Evolutionary conservation across 2,329 filamentous ascomycete genomes (phyloP).

Genomic region (Penicillium sp.): DNA sequence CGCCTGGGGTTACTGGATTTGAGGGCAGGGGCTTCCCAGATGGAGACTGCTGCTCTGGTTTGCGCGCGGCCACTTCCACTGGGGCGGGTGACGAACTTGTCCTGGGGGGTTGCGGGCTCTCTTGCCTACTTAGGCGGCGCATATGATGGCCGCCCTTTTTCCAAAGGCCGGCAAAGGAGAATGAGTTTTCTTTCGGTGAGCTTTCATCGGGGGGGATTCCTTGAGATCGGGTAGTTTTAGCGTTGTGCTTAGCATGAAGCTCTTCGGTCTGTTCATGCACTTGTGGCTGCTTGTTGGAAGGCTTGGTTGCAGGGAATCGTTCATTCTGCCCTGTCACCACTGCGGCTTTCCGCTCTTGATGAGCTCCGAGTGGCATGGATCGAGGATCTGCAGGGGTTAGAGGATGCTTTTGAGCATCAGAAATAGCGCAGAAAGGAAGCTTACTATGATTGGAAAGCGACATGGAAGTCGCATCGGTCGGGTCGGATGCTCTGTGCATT

Average conservation of each 20-base stretch:
- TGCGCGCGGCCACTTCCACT: neutral
- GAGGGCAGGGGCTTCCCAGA: neutral
- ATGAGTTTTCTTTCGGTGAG: constrained; percentile 2
- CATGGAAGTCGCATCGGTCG: neutral
- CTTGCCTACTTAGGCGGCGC: constrained; percentile 7
- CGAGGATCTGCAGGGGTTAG: neutral
- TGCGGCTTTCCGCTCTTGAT: neutral
- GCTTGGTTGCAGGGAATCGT: neutral
- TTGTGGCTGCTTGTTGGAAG: neutral
- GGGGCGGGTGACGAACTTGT: neutral
- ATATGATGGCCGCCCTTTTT: constrained; percentile 9
- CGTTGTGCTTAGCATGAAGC: neutral
- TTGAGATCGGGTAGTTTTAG: neutral
- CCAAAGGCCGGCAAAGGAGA: constrained; percentile 4
- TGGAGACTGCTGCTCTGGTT: neutral
- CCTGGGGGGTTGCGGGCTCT: neutral
- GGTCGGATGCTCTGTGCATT: neutral
- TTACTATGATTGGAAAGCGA: neutral
- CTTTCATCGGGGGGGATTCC: neutral
- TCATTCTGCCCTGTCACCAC: neutral
- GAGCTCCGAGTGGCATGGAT: neutral
- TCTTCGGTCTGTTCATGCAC: neutral
- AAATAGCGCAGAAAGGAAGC: neutral
- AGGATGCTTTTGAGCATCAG: neutral
- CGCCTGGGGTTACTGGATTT: neutral